Evolutionary conservation across 192 early-diverging fungal species (phyloP).

Genomic region (Glomus cerebriforme): DNA sequence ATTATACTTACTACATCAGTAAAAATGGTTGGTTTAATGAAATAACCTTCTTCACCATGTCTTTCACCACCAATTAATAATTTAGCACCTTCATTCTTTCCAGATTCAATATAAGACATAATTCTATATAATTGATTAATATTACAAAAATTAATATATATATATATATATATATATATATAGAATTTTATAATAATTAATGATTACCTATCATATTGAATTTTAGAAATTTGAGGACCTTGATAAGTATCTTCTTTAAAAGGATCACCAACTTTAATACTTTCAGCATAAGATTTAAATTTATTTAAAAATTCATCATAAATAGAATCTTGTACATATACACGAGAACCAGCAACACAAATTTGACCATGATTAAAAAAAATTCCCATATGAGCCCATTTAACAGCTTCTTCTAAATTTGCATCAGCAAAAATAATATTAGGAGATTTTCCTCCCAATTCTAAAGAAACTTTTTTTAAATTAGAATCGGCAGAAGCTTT

Average conservation of each 20-base stretch:
- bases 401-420: slow-evolving; percentile 72
- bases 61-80: slow-evolving; percentile 59
- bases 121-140: no score
- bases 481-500: slow-evolving; percentile 58
- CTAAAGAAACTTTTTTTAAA: slow-evolving; percentile 79
- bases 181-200: no score
- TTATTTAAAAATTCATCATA: slow-evolving; percentile 70
- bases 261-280: slow-evolving; percentile 73
- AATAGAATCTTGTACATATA: slow-evolving; percentile 73
- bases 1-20: slow-evolving; percentile 46
- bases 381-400: slow-evolving; percentile 63
- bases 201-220: slow-evolving; percentile 54
- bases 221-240: slow-evolving; percentile 72
- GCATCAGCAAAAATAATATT: slow-evolving; percentile 77
- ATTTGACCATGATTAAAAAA: slow-evolving; percentile 87
- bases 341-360: slow-evolving; percentile 76
- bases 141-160: no score
- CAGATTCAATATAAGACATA: slow-evolving; percentile 62
- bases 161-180: no score
- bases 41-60: slow-evolving; percentile 70
- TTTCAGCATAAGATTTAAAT: slow-evolving; percentile 51
- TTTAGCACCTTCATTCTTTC: slow-evolving; percentile 62
- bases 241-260: slow-evolving; percentile 58
- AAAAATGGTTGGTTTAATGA: slow-evolving; percentile 79
- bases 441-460: slow-evolving; percentile 91